Base-by-base conservation (phyloP, 495 filamentous ascomycete genomes). In the Xylaria nigripes region DNA sequence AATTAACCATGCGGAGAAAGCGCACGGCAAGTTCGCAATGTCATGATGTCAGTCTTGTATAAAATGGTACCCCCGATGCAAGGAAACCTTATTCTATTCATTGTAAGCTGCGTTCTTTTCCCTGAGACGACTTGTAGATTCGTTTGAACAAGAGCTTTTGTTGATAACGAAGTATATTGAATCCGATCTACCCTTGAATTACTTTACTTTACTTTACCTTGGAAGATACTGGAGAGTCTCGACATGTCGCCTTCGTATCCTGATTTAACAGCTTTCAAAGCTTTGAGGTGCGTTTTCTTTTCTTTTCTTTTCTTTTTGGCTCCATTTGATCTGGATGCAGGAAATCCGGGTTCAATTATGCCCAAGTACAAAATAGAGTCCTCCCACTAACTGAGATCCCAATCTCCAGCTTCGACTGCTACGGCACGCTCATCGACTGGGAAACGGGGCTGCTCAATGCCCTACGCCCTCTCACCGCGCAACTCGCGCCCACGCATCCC, bases 391-490 rank as follows among this genome's bases (percentile, higher is more conserved):
- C 34, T 25, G 36, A 29, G 16, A 3, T 15, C 9, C 0, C 41
- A 1, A 2, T 71, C 12, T 44, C 25, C 23, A 66, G 63, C 63
- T 93, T 94, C 72, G 87, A 94, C 67, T 81, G 86, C 74, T 92
- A 88, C 67, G 86, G 87, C 65, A 94, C 89, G 0, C 77, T 91
- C 22, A 82, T 92, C 46, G 86, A 91, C 74, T 88, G 85, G 85
- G 80, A 90, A 65, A 51, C 61, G 38, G 68, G 71, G 55, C 60
- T 72, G 13, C 32, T 48, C 6, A 42, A 52, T 40, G 48, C 63
- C 34, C 63, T 75, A 2, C 38, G 30, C 6, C 77, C 80, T 1
- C 63, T 77, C n/a, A 61, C 77, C 40, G 48, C 66, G 16, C 66
- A 66, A 21, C 67, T 75, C 9, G 71, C 71, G 0, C 38, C 70